Evolutionary conservation across 83 land plant genomes (phyloP).

Genomic region (Thuja plicata): DNA sequence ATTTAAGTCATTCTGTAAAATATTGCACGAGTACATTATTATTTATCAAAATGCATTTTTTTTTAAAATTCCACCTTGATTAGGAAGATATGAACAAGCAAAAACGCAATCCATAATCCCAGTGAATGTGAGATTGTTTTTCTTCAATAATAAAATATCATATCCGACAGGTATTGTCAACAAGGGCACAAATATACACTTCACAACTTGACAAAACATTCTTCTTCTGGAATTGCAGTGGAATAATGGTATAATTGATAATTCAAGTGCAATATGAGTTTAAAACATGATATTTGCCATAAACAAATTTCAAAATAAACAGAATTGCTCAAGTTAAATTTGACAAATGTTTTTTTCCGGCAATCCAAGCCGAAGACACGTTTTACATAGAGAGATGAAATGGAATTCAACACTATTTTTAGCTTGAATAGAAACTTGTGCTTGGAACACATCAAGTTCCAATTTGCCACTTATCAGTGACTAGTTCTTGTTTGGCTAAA

Average conservation of each 20-base stretch:
- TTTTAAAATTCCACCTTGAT: neutral
- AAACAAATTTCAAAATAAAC: neutral
- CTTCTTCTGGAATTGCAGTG: neutral
- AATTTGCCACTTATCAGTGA: neutral
- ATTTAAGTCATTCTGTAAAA: neutral
- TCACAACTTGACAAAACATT: neutral
- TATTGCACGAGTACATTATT: neutral
- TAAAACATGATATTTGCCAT: neutral
- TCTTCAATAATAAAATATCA: neutral
- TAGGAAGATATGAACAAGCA: neutral
- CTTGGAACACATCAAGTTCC: neutral
- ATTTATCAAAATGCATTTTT: neutral
- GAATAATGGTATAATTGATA: neutral
- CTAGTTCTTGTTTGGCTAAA: neutral
- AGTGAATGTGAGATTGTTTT: neutral
- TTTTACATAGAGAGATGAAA: neutral
- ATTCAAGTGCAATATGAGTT: neutral
- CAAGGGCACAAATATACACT: neutral
- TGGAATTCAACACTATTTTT: neutral
- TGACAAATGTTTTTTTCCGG: neutral
- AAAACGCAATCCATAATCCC: neutral
- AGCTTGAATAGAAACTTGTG: neutral
- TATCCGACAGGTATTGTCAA: neutral
- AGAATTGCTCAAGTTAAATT: neutral
- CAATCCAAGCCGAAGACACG: neutral